phyloP scores from a whole-genome alignment of 225 moss, liverwort and hornwort genomes.

The Rhytidiadelphus loreus region DNA sequence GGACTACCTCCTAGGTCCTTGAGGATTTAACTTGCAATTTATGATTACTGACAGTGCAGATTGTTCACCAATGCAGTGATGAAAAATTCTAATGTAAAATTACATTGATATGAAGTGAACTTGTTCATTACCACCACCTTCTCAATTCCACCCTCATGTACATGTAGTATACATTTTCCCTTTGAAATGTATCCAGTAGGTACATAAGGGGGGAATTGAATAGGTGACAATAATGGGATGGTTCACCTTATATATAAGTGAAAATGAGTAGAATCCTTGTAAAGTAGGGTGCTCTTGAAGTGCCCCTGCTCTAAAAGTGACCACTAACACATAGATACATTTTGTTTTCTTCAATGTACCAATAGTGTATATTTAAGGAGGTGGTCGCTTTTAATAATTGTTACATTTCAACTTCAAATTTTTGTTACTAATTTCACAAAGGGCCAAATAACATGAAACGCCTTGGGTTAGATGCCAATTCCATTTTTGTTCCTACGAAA shows the following conservation, averaged over 20 bases:
- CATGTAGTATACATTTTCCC: not conserved
- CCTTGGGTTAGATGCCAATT: too few species aligned
- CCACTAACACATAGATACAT: too few species aligned
- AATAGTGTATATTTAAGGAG: too few species aligned
- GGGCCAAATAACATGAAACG: too few species aligned
- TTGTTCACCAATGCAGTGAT: too few species aligned
- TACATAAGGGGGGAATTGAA: not conserved
- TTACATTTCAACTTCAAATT: too few species aligned
- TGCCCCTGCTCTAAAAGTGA: too few species aligned
- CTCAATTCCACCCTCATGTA: not conserved
- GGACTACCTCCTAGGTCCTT: not conserved
- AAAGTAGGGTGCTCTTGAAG: too few species aligned
- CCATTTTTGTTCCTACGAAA: too few species aligned
- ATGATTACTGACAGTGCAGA: not conserved
- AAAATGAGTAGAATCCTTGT: not conserved
- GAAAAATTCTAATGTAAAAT: not conserved
- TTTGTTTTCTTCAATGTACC: too few species aligned
- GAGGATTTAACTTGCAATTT: not conserved
- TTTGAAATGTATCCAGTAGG: not conserved
- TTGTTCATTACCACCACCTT: fast-evolving
- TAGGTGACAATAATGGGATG: not conserved
- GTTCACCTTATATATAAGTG: not conserved
- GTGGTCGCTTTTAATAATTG: too few species aligned
- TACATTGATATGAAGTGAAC: not conserved
- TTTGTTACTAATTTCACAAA: too few species aligned